Evolutionary conservation across 768 basidiomycete genomes (phyloP), one percentile per base, ranked within the genome.

Genomic region (Grammothele lineata): DNA sequence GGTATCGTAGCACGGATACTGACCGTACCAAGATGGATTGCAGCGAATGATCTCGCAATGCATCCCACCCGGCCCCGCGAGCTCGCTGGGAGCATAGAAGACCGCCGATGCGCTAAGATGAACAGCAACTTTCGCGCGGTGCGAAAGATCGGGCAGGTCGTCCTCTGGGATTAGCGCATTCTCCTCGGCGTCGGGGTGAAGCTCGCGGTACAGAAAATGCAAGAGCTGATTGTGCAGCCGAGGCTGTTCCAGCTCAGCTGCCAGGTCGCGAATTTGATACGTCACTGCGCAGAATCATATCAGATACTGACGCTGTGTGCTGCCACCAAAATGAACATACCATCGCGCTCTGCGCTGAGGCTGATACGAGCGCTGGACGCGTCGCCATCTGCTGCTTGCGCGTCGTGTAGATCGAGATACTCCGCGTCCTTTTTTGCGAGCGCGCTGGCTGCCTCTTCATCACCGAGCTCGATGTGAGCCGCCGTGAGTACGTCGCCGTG

Each of bases 41-140:
- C 57, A 37, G 1, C 55, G 37, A 14, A 70, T 64, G 4, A 25
- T 37, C 45, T 70, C 59, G 0, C 26, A n/a, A 3, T 48, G 50
- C 66, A 70, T 67, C 2, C 64, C 59, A 2, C 50, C 27, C 5
- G 35, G 18, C 0, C 66, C 61, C 23, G 57, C 51, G 1, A 50
- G 36, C 11, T 69, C 60, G 33, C 68, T 68, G 0, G 65, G 61
- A 1, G 58, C 57, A 47, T 54, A 63, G 24, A 58, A 70, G 35
- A n/a, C 12, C 8, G 35, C 35, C 35, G 18, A 8, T 6, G 35
- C 35, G 17, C 15, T 9, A 32, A 19, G 35, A 17, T n/a, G 17
- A 14, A 36, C 35, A 8, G 35, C n/a, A 6, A 36, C 18, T n/a
- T 36, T 14, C 35, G n/a, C n/a, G n/a, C n/a, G 8, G 18, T 14